A percentile compares a stretch with the other conserved stretches of the same genome.
phyloP scores from a whole-genome alignment of 768 basidiomycete species.

The Paxillus rubicundulus region DNA sequence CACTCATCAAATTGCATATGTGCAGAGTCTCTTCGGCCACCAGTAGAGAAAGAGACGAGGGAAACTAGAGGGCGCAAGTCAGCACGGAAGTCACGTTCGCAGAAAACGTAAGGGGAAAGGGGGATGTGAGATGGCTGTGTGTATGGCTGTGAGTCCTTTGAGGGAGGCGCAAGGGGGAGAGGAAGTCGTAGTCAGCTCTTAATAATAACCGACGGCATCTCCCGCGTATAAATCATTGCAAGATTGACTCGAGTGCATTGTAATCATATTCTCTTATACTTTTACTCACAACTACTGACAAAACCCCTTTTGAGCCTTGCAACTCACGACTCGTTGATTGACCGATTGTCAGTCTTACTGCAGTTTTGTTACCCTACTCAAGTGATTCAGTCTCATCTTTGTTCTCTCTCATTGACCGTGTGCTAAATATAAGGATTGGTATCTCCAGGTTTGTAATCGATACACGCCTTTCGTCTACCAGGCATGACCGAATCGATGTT shows the following conservation, averaged over 20 bases:
- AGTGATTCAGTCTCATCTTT: slow-evolving; percentile 14
- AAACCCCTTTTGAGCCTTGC: background rate
- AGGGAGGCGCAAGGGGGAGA: too few relatives aligned
- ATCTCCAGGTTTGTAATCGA: slow-evolving; percentile 5
- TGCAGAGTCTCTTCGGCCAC: slow-evolving; percentile 42
- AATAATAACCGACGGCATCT: too few relatives aligned
- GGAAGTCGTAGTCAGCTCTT: too few relatives aligned
- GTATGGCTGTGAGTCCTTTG: too few relatives aligned
- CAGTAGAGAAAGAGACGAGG: slow-evolving; percentile 37
- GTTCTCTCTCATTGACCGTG: background rate
- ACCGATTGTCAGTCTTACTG: background rate
- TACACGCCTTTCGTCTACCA: background rate
- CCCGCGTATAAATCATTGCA: too few relatives aligned
- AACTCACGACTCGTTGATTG: too few relatives aligned
- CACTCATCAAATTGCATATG: too few relatives aligned
- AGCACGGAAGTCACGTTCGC: slow-evolving; percentile 21
- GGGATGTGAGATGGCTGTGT: too few relatives aligned
- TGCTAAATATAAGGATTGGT: slow-evolving; percentile 18
- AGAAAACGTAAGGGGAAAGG: slow-evolving; percentile 28
- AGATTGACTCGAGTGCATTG: too few relatives aligned
- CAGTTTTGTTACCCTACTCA: background rate
- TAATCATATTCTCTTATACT: too few relatives aligned
- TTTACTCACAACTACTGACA: too few relatives aligned
- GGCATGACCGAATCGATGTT: slow-evolving; percentile 30
- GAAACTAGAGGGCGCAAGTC: slow-evolving; percentile 46